Percentiles rank a stretch among this genome's conserved stretches.
phyloP scores from a whole-genome alignment of 805 yeast genomes.

The Wickerhamiella galacta region DNA sequence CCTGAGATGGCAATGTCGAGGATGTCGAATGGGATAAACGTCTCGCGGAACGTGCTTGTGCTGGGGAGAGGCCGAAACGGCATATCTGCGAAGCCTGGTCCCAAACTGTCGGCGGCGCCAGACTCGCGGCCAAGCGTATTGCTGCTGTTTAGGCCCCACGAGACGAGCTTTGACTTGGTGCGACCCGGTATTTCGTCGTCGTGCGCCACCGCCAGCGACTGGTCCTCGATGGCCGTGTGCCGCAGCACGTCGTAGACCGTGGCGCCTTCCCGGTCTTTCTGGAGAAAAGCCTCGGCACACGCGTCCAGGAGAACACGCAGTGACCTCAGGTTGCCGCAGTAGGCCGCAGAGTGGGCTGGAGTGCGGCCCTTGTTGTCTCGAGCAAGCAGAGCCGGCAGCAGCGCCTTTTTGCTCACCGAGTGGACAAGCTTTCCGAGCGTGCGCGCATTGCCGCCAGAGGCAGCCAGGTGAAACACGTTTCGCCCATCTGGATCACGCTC shows the following conservation, averaged over 20 bases:
- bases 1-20: background rate
- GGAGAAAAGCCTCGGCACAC: slow-evolving; percentile 9
- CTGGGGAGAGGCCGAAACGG: background rate
- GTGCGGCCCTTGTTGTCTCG: slow-evolving; percentile 13
- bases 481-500: slow-evolving; percentile 7
- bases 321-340: slow-evolving; percentile 10
- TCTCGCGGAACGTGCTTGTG: background rate
- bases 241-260: slow-evolving; percentile 10
- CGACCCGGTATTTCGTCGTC: no score
- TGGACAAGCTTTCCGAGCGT: slow-evolving; percentile 7
- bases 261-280: slow-evolving; percentile 9
- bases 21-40: background rate
- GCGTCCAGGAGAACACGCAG: slow-evolving; percentile 10
- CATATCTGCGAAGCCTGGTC: slow-evolving; percentile 1
- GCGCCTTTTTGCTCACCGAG: slow-evolving; percentile 5
- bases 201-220: slow-evolving; percentile 5
- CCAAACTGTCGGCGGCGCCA: background rate
- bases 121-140: background rate
- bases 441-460: slow-evolving; percentile 10
- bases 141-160: slow-evolving; percentile 7
- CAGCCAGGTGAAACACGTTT: slow-evolving; percentile 15
- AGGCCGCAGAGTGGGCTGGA: slow-evolving; percentile 16
- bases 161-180: slow-evolving; percentile 3
- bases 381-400: slow-evolving; percentile 8
- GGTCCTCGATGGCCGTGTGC: slow-evolving; percentile 7